Base-by-base conservation (phyloP, 2,329 filamentous ascomycete species). In the Volutella citrinella region DNA sequence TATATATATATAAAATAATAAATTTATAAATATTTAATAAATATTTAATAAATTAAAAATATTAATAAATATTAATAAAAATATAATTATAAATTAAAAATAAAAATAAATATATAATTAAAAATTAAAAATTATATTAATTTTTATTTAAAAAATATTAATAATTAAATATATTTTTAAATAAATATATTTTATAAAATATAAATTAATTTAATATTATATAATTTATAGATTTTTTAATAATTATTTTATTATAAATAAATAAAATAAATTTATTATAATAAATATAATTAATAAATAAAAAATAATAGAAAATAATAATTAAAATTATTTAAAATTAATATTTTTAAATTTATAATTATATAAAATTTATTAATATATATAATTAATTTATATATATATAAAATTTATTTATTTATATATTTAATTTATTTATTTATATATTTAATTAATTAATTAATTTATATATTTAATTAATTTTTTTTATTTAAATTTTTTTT, bases 81-180 rank as follows among this genome's bases (percentile, higher is more conserved):
- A 19, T 32, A 24, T 26, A 21, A 24, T 27, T 19, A 32, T 15
- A 22, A 32, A 26, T 19, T 19, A 28, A 30, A 14, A 32, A 21
- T 10, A 21, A 14, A 25, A 32, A 17, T 32, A 32, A 24, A 20
- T 31, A 33, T 32, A 16, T 32, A 27, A 29, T 34, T 26, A 27
- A 15, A 29, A 19, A n/a, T 29, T 27, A 21, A 14, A 28, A 13
- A 13, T 33, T 26, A 25, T 7, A 27, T 27, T 27, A 18, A 23
- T 30, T 8, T 35, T 29, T 22, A 29, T 24, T 25, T 19, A 19
- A 36, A 30, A 30, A 5, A 24, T 25, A 36, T 31, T 30, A 29
- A 24, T 36, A 31, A 26, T n/a, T 16, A 12, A 10, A 27, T 26
- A 25, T 19, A 34, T 27, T 27, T 19, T 20, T 16, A 15, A 19